Evolutionary conservation across 148 eudicot genomes (phyloP).

Genomic region (Pouteria glomerata): DNA sequence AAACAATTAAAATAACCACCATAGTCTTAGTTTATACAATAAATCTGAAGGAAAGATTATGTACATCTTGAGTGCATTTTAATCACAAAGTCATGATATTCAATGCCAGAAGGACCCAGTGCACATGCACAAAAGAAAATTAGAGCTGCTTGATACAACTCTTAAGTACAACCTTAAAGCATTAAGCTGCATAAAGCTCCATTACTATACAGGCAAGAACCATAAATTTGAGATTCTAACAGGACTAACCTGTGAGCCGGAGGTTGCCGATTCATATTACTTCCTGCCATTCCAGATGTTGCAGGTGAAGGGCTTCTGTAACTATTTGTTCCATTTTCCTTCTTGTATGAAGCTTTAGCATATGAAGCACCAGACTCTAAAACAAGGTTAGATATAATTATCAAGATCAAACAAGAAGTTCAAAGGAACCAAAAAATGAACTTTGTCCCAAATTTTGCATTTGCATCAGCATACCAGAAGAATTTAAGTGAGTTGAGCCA

Average conservation of each 20-base stretch:
- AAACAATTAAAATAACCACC: background rate
- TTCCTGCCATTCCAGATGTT: conserved; percentile 34
- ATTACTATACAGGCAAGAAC: background rate
- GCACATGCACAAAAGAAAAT: no score
- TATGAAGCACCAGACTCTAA: conserved; percentile 52
- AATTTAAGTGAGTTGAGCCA: conserved; percentile 36
- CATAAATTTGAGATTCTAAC: conserved; percentile 8
- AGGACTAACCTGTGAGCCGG: conserved; percentile 43
- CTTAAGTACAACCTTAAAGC: background rate
- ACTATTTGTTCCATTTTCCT: conserved; percentile 57
- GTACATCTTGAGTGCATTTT: no score
- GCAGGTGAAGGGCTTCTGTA: conserved; percentile 30
- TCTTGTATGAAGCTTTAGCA: conserved; percentile 64
- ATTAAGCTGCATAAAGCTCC: background rate
- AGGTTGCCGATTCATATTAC: conserved; percentile 34
- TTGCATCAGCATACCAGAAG: conserved; percentile 41
- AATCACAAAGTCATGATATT: no score
- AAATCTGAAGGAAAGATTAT: background rate
- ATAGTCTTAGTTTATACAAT: background rate
- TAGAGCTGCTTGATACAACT: background rate
- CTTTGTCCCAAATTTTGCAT: background rate
- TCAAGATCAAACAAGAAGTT: conserved; percentile 7
- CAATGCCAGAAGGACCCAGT: no score
- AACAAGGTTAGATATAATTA: conserved; percentile 7
- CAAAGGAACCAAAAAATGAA: background rate